Evolutionary conservation across 805 yeast species (phyloP).

Genomic region (Ogataea paradorogensis): DNA sequence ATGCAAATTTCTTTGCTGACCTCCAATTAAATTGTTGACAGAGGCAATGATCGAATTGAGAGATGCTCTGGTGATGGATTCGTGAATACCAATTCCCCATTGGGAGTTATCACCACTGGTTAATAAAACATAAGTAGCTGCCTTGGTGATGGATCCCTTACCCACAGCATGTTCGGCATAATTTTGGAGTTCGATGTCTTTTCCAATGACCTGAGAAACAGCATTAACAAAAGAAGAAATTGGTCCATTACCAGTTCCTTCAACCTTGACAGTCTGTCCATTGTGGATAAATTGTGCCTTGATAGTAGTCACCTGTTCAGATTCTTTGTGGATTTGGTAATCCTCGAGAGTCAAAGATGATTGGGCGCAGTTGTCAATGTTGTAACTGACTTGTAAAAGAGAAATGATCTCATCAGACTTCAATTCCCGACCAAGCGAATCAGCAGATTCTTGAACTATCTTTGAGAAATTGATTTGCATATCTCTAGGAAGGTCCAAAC

Average conservation of each 20-base stretch:
- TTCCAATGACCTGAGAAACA: constrained; percentile 48
- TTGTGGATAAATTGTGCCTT: constrained; percentile 40
- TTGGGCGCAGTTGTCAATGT: constrained; percentile 39
- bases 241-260: constrained; percentile 76
- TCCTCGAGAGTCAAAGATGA: constrained; percentile 39
- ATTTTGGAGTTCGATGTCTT: constrained; percentile 58
- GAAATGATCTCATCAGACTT: constrained; percentile 61
- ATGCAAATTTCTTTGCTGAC: constrained; percentile 14
- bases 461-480: constrained; percentile 68
- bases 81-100: constrained; percentile 95
- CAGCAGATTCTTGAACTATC: constrained; percentile 64
- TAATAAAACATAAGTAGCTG: constrained; percentile 62
- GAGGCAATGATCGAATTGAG: constrained; percentile 65
- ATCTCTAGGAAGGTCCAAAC: constrained; percentile 69
- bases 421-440: constrained; percentile 63
- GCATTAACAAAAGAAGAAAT: constrained; percentile 72
- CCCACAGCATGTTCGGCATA: constrained; percentile 76
- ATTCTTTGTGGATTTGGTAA: constrained; percentile 36
- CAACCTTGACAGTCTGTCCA: constrained; percentile 34
- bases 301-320: constrained; percentile 42
- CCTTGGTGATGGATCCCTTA: constrained; percentile 65
- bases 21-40: constrained; percentile 45
- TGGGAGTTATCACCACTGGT: constrained; percentile 27
- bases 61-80: constrained; percentile 85
- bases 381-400: constrained; percentile 55